Percentiles rank a stretch among this genome's conserved stretches.
Evolutionary conservation across 768 basidiomycete species (phyloP).

Genomic region (Cubamyces lactineus): DNA sequence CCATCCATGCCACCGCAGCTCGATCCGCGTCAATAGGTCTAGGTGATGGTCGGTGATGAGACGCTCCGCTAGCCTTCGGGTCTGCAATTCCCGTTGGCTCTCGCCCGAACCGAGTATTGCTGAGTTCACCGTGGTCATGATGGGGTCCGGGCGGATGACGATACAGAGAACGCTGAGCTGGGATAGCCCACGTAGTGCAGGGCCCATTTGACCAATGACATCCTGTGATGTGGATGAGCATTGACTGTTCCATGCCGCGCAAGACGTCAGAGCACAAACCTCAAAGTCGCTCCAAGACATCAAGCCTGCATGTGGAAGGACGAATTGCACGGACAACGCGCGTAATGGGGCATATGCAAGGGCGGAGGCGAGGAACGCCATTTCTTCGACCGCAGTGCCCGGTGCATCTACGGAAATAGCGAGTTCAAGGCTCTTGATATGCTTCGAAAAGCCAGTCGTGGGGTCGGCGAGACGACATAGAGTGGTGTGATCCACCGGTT

Average conservation of each 20-base stretch:
- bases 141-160: slow-evolving; percentile 28
- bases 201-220: slow-evolving; percentile 22
- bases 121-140: neutral
- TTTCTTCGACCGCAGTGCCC: neutral
- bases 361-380: slow-evolving; percentile 20
- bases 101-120: slow-evolving; percentile 4
- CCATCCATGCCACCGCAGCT: slow-evolving; percentile 32
- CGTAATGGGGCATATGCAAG: slow-evolving; percentile 10
- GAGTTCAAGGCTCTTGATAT: slow-evolving; percentile 10
- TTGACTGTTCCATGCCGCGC: neutral
- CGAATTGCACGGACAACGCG: slow-evolving; percentile 14
- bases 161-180: slow-evolving; percentile 24
- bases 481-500: slow-evolving; percentile 5
- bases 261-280: slow-evolving; percentile 1
- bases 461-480: neutral
- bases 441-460: neutral
- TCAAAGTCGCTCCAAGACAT: slow-evolving; percentile 23
- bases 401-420: slow-evolving; percentile 4
- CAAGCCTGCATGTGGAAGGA: slow-evolving; percentile 1
- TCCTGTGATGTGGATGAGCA: slow-evolving; percentile 13
- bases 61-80: slow-evolving; percentile 18
- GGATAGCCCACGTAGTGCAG: slow-evolving; percentile 14
- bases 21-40: slow-evolving; percentile 21
- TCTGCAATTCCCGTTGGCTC: slow-evolving; percentile 13
- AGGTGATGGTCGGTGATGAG: slow-evolving; percentile 10